phyloP scores from a whole-genome alignment of 805 yeast genomes.

The Zygoascus flipseniorum region DNA sequence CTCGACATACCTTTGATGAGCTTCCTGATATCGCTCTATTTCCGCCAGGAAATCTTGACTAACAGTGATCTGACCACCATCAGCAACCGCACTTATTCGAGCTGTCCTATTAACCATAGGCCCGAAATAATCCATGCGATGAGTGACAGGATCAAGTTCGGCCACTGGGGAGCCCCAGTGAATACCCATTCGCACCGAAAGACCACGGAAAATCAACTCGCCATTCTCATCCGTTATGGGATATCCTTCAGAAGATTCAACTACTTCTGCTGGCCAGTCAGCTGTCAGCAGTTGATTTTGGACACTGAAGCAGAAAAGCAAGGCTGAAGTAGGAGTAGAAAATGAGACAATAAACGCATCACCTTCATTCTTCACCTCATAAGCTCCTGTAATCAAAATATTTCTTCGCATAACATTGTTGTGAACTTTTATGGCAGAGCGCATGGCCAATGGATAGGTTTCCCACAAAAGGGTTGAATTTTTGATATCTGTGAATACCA shows the following conservation, averaged over 20 bases:
- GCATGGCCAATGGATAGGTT: constrained; percentile 83
- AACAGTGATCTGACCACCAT: constrained; percentile 94
- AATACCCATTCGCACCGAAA: constrained; percentile 95
- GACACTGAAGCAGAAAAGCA: constrained; percentile 90
- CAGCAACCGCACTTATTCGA: constrained; percentile 88
- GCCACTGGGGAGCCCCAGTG: constrained; percentile 98
- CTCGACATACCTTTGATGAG: constrained; percentile 26
- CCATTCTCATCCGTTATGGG: constrained; percentile 58
- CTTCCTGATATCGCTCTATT: constrained; percentile 37
- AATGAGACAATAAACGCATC: constrained; percentile 98
- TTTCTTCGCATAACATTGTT: constrained; percentile 92
- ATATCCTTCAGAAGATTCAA: constrained; percentile 76
- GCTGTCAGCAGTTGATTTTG: constrained; percentile 75
- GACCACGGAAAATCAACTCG: constrained; percentile 67
- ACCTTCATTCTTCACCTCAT: constrained; percentile 98
- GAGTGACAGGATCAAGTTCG: constrained; percentile 88
- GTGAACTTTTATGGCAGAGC: constrained; percentile 92
- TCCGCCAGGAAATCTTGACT: constrained; percentile 76
- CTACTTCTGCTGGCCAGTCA: constrained; percentile 93
- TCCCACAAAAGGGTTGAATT: constrained; percentile 95
- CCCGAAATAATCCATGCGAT: constrained; percentile 97
- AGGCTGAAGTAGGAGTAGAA: constrained; percentile 83
- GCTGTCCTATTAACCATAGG: constrained; percentile 97
- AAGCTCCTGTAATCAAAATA: constrained; percentile 87
- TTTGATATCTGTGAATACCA: constrained; percentile 96